Percentiles rank a stretch among this genome's conserved stretches.
Conservation (phyloP, 2,329 filamentous ascomycete species). For the Ceratocystis colombiana region DNA sequence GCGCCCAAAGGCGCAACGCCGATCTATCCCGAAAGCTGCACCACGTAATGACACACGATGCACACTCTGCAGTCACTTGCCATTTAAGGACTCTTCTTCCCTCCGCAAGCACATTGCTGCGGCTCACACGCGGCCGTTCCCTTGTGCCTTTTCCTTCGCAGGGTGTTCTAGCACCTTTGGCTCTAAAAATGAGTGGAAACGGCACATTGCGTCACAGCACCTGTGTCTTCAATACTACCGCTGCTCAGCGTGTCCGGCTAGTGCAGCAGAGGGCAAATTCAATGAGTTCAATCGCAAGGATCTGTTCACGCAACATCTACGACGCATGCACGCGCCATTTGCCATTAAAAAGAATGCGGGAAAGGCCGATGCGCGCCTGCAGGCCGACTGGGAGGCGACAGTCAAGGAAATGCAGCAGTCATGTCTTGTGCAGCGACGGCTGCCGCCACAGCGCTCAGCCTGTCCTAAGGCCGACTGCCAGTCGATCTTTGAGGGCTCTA, state of each 20-base stretch:
- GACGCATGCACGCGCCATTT: constrained; percentile 79
- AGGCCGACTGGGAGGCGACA: constrained; percentile 53
- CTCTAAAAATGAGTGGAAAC: constrained; percentile 97
- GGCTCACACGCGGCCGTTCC: constrained; percentile 63
- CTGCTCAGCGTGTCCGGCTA: constrained; percentile 51
- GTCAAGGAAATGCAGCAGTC: constrained; percentile 61
- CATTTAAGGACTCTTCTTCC: constrained; percentile 57
- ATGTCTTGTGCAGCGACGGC: constrained; percentile 61
- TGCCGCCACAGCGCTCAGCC: constrained; percentile 59
- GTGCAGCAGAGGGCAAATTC: constrained; percentile 45
- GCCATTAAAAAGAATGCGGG: constrained; percentile 49
- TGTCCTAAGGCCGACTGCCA: constrained; percentile 64
- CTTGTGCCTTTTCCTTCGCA: constrained; percentile 76
- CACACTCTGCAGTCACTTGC: constrained; percentile 51
- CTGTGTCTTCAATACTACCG: constrained; percentile 58
- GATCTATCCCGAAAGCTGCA: constrained; percentile 40
- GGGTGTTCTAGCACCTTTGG: constrained; percentile 75
- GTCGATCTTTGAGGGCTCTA: constrained; percentile 57
- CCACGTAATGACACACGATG: constrained; percentile 53
- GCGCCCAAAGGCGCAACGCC: constrained; percentile 36
- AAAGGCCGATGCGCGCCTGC: constrained; percentile 49
- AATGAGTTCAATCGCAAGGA: constrained; percentile 89
- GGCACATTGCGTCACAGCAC: constrained; percentile 85
- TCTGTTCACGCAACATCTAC: constrained; percentile 85
- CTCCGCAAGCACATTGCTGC: constrained; percentile 57